Evolutionary conservation across 2,329 filamentous ascomycete genomes (phyloP).

Genomic region (Colletotrichum orchidophilum): DNA sequence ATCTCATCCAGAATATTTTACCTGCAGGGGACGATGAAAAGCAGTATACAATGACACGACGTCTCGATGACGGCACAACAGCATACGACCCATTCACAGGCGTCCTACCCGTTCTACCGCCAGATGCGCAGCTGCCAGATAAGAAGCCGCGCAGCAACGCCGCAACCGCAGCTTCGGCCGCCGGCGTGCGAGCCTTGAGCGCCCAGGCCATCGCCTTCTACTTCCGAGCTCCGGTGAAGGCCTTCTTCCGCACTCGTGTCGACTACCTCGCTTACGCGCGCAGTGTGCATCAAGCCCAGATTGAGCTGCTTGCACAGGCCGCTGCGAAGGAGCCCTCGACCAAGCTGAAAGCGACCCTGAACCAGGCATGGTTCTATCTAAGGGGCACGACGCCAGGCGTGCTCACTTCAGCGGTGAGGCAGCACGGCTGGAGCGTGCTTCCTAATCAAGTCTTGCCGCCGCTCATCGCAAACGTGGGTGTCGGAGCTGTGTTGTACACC

Average conservation of each 20-base stretch:
- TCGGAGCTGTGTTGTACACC: constrained; percentile 80
- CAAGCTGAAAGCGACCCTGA: constrained; percentile 43
- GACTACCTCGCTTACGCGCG: constrained; percentile 77
- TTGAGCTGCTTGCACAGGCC: constrained; percentile 46
- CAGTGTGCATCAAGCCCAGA: constrained; percentile 59
- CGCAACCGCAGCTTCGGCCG: constrained; percentile 81
- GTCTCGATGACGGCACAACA: constrained; percentile 33
- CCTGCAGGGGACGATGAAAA: constrained; percentile 19
- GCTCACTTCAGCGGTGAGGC: constrained; percentile 71
- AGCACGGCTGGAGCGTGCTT: constrained; percentile 79
- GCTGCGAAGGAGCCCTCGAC: constrained; percentile 47
- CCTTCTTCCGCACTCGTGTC: constrained; percentile 89
- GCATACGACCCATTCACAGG: constrained; percentile 40
- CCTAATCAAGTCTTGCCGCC: constrained; percentile 82
- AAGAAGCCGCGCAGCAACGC: constrained; percentile 62
- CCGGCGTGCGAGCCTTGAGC: constrained; percentile 83
- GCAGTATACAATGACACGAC: constrained; percentile 30
- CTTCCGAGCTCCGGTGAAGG: constrained; percentile 89
- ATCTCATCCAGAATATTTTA: background rate
- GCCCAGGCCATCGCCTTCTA: constrained; percentile 90
- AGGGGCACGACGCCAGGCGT: constrained; percentile 76
- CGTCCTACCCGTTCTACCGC: constrained; percentile 56
- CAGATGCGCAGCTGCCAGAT: constrained; percentile 51
- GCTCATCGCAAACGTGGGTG: constrained; percentile 76
- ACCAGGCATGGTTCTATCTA: constrained; percentile 59